Evolutionary conservation across 2,329 filamentous ascomycete genomes (phyloP).

Genomic region (Fusarium duplospermum): DNA sequence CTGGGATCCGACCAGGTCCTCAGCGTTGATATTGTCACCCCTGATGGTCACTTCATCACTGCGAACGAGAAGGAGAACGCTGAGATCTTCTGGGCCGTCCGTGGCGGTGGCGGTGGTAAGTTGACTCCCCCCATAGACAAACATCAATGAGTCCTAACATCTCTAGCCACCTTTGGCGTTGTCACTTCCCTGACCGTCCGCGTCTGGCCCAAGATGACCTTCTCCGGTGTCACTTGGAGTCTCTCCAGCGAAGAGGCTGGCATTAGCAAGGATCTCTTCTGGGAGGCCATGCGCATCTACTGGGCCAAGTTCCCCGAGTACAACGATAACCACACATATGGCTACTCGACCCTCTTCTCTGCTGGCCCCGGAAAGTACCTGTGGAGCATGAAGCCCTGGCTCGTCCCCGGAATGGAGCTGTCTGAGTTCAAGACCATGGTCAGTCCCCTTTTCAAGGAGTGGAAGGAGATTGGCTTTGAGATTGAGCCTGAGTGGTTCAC

Average conservation of each 20-base stretch:
- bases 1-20: constrained; percentile 62
- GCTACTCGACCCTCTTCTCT: constrained; percentile 40
- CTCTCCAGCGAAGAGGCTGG: constrained; percentile 47
- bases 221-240: constrained; percentile 50
- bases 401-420: constrained; percentile 50
- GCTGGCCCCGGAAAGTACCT: constrained; percentile 35
- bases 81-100: constrained; percentile 63
- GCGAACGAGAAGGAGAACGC: constrained; percentile 54
- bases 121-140: not conserved
- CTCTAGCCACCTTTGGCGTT: constrained; percentile 55
- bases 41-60: constrained; percentile 56
- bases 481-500: constrained; percentile 48
- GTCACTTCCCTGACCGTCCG: constrained; percentile 53
- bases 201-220: constrained; percentile 48
- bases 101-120: constrained; percentile 54
- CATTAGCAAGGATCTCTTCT: constrained; percentile 48
- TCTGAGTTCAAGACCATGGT: constrained; percentile 48
- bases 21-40: constrained; percentile 60
- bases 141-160: constrained; percentile 32
- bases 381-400: constrained; percentile 50
- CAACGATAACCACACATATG: constrained; percentile 45
- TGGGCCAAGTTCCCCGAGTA: constrained; percentile 48
- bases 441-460: constrained; percentile 46
- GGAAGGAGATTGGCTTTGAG: constrained; percentile 43
- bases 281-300: constrained; percentile 48